phyloP scores from a whole-genome alignment of 176 grass and related monocot species.

The Leersia perrieri region DNA sequence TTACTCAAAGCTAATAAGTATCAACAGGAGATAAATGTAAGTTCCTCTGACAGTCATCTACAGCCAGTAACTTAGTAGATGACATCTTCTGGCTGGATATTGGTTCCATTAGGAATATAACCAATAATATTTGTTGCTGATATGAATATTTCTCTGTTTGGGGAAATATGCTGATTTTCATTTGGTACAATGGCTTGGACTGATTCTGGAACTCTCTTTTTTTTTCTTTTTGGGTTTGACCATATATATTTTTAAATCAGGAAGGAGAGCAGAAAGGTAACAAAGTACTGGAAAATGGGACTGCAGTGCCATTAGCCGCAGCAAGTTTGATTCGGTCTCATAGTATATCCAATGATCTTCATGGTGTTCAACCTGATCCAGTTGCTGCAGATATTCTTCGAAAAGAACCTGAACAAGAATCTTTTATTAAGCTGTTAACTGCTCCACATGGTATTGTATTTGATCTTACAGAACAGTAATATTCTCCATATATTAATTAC shows the following conservation, averaged over 20 bases:
- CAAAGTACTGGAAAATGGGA: slow-evolving; percentile 60
- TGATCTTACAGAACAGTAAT: background rate
- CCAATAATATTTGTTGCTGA: slow-evolving; percentile 9
- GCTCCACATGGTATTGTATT: slow-evolving; percentile 69
- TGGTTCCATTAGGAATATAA: background rate
- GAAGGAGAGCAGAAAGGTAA: slow-evolving; percentile 56
- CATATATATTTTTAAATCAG: slow-evolving; percentile 45
- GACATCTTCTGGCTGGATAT: background rate
- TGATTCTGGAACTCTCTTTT: background rate
- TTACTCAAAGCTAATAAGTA: background rate
- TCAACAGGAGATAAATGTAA: background rate
- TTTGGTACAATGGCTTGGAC: slow-evolving; percentile 6
- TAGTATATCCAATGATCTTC: slow-evolving; percentile 90
- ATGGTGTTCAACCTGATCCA: slow-evolving; percentile 83
- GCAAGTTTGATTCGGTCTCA: slow-evolving; percentile 72
- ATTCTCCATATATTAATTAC: background rate
- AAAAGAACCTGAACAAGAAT: slow-evolving; percentile 92
- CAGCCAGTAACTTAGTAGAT: background rate
- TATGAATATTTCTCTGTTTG: background rate
- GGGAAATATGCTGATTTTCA: slow-evolving; percentile 3
- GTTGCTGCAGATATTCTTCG: slow-evolving; percentile 97
- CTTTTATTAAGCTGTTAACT: slow-evolving; percentile 80
- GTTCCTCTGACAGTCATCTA: background rate
- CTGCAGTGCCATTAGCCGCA: slow-evolving; percentile 52
- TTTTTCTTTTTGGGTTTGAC: slow-evolving; percentile 11